Percentiles rank a stretch among this genome's conserved stretches.
Evolutionary conservation across 2,329 filamentous ascomycete species (phyloP).

Genomic region (Pseudogymnoascus sp.): DNA sequence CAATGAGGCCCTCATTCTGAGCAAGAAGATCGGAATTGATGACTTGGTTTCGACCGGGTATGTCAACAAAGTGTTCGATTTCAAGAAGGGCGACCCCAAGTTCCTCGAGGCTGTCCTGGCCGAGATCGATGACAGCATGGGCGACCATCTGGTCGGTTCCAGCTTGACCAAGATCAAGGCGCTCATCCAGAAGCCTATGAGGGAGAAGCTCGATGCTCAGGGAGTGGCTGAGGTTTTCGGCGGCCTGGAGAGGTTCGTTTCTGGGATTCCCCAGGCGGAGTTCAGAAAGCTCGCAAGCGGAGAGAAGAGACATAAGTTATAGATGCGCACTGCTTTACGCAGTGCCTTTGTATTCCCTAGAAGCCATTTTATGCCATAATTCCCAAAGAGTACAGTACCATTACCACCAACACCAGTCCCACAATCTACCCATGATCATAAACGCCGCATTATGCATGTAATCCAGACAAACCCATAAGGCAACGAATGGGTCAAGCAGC

Average conservation of each 20-base stretch:
- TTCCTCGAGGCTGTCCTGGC: slow-evolving; percentile 66
- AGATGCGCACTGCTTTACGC: slow-evolving; percentile 19
- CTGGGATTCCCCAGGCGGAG: slow-evolving; percentile 69
- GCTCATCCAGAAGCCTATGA: slow-evolving; percentile 67
- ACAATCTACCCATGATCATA: neutral
- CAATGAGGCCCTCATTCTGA: slow-evolving; percentile 91
- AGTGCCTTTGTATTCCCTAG: slow-evolving; percentile 8
- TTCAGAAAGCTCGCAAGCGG: slow-evolving; percentile 78
- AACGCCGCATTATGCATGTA: slow-evolving; percentile 9
- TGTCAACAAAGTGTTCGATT: slow-evolving; percentile 72
- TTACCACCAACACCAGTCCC: slow-evolving; percentile 4
- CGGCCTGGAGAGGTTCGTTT: slow-evolving; percentile 67
- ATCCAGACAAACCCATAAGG: neutral
- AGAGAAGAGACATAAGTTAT: slow-evolving; percentile 93
- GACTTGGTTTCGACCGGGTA: slow-evolving; percentile 73
- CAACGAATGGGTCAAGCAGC: neutral
- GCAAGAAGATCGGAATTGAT: slow-evolving; percentile 62
- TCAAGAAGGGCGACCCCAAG: slow-evolving; percentile 54
- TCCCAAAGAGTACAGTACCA: neutral
- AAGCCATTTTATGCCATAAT: neutral
- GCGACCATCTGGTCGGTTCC: slow-evolving; percentile 69
- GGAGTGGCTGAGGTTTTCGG: slow-evolving; percentile 80
- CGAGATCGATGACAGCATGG: slow-evolving; percentile 76
- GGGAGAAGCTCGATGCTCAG: slow-evolving; percentile 65
- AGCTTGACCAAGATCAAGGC: slow-evolving; percentile 80